Base-by-base conservation (phyloP, 1,284 basidiomycete genomes). In the Volvariella volvacea region DNA sequence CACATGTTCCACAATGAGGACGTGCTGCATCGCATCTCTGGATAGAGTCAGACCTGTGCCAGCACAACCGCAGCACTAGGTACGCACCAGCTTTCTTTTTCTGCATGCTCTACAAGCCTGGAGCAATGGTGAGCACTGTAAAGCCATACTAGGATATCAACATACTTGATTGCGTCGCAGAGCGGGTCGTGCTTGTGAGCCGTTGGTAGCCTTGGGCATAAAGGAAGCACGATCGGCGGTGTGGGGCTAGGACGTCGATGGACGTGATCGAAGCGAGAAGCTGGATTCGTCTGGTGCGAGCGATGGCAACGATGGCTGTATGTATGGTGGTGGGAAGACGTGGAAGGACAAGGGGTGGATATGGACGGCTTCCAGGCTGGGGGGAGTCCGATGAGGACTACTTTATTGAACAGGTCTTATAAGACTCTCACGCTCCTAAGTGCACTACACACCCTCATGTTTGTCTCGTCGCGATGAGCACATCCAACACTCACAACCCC, bases 1-100 rank as follows among this genome's bases (percentile, higher is more conserved):
- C 74, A 56, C 87, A 90, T 39, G 87, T 89, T 33, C 80, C 74
- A 59, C 87, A 90, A 58, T 89, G 85, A 8, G 86, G 86, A 48
- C 88, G 77, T 39, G 79, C 74, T 37, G 86, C 86, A 61, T 89
- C 87, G 53, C 86, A 89, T 84, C 87, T 89, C 86, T 89, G 54
- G 40, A 48, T 33, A 31, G 10, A 6, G 43, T 50, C 39, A 44
- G 47, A 20, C 41, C 16, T 42, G 39, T 25, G 17, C 21, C 22
- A 20, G 28, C 14, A 8, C 4, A 31, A 31, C 48, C 32, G 30
- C 16, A 28, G 12, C 6, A 19, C 8, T 25, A 16, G 31, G 41
- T 38, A 66, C 78, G 53, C 60, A 88, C 87, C 52, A 89, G 74
- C 63, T 89, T 89, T 58, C 84, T 72, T 61, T 81, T 87, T 50